Conservation (phyloP, 2,329 filamentous ascomycete genomes). For the Pseudogymnoascus sp. region DNA sequence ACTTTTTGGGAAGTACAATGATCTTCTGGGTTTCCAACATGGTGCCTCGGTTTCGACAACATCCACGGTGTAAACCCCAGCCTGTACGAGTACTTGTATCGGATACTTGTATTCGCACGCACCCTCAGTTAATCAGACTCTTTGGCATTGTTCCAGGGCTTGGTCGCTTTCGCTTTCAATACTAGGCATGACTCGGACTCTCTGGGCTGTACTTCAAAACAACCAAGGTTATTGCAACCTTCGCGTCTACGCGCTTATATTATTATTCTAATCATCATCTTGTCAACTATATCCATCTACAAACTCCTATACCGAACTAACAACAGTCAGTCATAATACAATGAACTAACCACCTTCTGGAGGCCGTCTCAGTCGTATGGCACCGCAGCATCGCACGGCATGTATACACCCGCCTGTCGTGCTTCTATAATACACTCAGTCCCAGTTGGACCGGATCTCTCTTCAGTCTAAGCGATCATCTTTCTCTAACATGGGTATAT, state of each 20-base stretch:
- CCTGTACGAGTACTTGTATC: neutral
- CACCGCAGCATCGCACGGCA: neutral
- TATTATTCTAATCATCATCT: neutral
- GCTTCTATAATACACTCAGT: slow-evolving; percentile 2
- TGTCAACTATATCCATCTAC: neutral
- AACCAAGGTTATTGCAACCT: neutral
- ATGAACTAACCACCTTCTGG: neutral
- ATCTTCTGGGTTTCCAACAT: neutral
- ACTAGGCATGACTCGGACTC: neutral
- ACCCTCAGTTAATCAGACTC: neutral
- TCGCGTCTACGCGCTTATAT: neutral
- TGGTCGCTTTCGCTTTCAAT: neutral
- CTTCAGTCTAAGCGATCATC: slow-evolving; percentile 23
- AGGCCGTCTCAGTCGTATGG: neutral
- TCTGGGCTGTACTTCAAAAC: neutral
- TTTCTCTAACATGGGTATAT: slow-evolving; percentile 24
- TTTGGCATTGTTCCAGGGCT: neutral
- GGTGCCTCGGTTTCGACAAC: neutral
- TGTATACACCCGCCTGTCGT: neutral
- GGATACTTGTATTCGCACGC: neutral
- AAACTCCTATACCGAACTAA: neutral
- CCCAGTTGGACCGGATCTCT: neutral
- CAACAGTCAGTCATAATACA: neutral
- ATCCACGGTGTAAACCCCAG: neutral
- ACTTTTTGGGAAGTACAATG: neutral